Evolutionary conservation across 2,329 filamentous ascomycete species (phyloP).

Genomic region (Metarhizium humberi): DNA sequence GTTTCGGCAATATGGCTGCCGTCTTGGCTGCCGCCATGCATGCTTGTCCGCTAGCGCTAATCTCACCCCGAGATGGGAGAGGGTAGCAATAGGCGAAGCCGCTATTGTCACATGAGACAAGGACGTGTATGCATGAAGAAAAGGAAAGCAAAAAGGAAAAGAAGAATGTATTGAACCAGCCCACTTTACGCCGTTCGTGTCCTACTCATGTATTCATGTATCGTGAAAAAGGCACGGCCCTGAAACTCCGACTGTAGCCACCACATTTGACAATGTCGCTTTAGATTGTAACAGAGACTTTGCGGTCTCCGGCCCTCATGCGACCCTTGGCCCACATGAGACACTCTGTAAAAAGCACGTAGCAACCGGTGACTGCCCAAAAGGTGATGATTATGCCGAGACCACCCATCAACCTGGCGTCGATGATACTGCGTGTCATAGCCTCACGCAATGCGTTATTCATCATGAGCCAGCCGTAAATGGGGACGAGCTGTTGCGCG

Average conservation of each 20-base stretch:
- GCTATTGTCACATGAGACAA: too few relatives aligned
- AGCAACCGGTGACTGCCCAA: constrained; percentile 39
- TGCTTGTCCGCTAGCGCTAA: too few relatives aligned
- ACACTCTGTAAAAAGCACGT: constrained; percentile 38
- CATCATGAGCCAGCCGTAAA: constrained; percentile 36
- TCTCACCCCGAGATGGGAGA: too few relatives aligned
- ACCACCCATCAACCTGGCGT: constrained; percentile 34
- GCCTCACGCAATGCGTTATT: constrained; percentile 27
- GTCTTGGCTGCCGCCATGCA: too few relatives aligned
- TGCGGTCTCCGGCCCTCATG: constrained; percentile 19
- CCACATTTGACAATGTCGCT: not conserved
- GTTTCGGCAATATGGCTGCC: too few relatives aligned
- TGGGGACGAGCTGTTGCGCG: constrained; percentile 24
- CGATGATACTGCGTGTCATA: constrained; percentile 27
- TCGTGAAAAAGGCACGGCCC: not conserved
- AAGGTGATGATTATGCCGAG: constrained; percentile 37
- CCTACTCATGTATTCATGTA: not conserved
- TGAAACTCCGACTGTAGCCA: not conserved
- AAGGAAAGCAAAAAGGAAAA: not conserved
- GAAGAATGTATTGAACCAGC: not conserved
- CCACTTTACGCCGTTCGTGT: not conserved
- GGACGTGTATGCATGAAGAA: not conserved
- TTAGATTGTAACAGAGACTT: not conserved
- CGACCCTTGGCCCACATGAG: constrained; percentile 29
- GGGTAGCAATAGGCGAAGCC: too few relatives aligned